Evolutionary conservation across 2,329 filamentous ascomycete genomes (phyloP), one percentile per base, ranked within the genome.

Genomic region (Colletotrichum orbiculare): DNA sequence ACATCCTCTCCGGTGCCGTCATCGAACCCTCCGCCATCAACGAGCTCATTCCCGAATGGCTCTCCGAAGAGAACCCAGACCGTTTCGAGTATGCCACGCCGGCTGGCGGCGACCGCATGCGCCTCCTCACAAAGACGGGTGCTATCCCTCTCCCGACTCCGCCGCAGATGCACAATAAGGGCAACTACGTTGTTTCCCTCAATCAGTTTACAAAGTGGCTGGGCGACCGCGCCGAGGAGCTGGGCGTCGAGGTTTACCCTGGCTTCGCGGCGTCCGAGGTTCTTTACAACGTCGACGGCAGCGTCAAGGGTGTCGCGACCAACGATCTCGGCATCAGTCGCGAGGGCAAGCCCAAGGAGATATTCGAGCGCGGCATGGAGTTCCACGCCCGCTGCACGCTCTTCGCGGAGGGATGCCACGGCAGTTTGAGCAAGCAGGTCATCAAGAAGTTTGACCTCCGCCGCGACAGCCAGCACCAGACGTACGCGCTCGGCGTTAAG

Each of bases 151-250:
- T 98, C 57, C 96, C 95, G 1, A 89, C 90, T 11, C 96, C 96
- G 48, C 96, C 96, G 38, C 96, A 98, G 81, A 99, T 99, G 96
- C 89, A 94, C 82, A 99, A 99, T 77, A 88, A 97, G 73, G 96
- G 96, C 70, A 99, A 99, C 80, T 98, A 96, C 78, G 99, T 99
- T 70, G 89, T 99, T 73, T 97, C 93, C 74, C 81, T 99, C 73
- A 98, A 96, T 78, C 93, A 98, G 78, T 91, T 99, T 74, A 91
- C 92, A 62, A 96, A 95, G 79, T 99, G 96, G 96, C 84, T 99
- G 2, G 94, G 93, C 53, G 96, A 98, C 76, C 88, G 95, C 52
- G 96, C 96, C n/a, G 96, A 99, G 79, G 96, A 98, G 79, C 75
- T 96, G 37, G 96, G 96, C 38, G 96, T 99, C 35, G 96, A 99